A percentile compares a stretch with the other conserved stretches of the same genome.
These are phyloP conservation scores for Aspergillus alliaceus DNA, from an alignment of 2,329 filamentous ascomycete genomes.

Conservation along the genomic window DNA sequence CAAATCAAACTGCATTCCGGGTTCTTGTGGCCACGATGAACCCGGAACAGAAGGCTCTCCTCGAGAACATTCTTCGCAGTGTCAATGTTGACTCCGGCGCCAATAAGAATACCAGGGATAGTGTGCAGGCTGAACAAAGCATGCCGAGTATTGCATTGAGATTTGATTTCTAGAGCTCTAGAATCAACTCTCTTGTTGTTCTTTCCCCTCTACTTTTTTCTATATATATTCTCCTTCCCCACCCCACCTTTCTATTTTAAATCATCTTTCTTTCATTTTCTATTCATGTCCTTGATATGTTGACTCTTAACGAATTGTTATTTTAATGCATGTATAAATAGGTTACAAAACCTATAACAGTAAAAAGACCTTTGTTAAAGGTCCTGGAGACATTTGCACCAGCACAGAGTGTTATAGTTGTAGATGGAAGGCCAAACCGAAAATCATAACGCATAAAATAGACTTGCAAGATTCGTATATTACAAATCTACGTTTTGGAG, in stretches of 20 bases:
- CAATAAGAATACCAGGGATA: conserved; percentile 42
- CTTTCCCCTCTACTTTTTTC: background rate
- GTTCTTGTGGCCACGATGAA: conserved; percentile 71
- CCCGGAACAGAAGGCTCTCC: conserved; percentile 68
- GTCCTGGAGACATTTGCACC: background rate
- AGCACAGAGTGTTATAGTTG: background rate
- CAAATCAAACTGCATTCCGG: conserved; percentile 72
- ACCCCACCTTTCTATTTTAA: no score
- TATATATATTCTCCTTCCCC: background rate
- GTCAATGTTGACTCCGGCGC: conserved; percentile 51
- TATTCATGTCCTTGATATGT: background rate
- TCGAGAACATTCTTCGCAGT: conserved; percentile 75
- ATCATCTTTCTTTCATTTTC: background rate
- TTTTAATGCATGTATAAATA: background rate
- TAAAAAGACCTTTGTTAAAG: background rate
- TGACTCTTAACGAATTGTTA: background rate
- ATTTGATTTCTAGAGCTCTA: conserved; percentile 73
- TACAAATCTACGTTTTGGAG: background rate
- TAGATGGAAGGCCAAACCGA: background rate
- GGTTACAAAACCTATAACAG: background rate
- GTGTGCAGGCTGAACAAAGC: conserved; percentile 46
- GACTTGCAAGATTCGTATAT: background rate
- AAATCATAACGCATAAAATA: no score
- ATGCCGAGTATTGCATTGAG: conserved; percentile 86
- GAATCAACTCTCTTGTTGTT: background rate